phyloP scores from a whole-genome alignment of 371 early-diverging fungal genomes.

The Nematocida minor region DNA sequence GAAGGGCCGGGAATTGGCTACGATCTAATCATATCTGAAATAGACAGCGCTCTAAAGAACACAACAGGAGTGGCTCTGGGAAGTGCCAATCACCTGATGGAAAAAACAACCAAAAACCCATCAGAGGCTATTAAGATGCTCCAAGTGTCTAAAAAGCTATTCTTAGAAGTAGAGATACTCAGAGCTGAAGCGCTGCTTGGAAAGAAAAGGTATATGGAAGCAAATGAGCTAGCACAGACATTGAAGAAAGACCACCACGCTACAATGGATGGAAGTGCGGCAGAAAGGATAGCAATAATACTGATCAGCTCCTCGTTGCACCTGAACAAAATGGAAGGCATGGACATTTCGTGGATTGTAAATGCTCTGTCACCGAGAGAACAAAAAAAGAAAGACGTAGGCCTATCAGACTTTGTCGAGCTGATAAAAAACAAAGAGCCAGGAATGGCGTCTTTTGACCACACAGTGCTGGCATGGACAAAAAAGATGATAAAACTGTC shows the following conservation, averaged over 20 bases:
- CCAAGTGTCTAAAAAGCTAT: neutral
- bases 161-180: constrained; percentile 7
- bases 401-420: constrained; percentile 7
- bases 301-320: neutral
- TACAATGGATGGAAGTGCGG: neutral
- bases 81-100: constrained; percentile 7
- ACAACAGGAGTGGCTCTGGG: neutral
- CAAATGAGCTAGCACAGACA: neutral
- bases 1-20: neutral
- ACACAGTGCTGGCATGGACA: neutral
- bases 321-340: neutral
- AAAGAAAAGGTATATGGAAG: constrained; percentile 37
- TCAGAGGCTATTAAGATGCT: neutral
- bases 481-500: constrained; percentile 18
- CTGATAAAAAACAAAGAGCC: constrained; percentile 27
- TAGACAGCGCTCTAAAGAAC: neutral
- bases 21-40: constrained; percentile 11
- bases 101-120: neutral
- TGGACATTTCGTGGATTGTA: constrained; percentile 33
- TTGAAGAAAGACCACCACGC: neutral
- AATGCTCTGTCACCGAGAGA: constrained; percentile 17
- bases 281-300: constrained; percentile 8
- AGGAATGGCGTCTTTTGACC: neutral
- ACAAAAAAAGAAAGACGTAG: neutral
- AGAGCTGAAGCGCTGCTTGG: constrained; percentile 3